Conservation (phyloP, 2,329 filamentous ascomycete species). For the Epichloe typhina region DNA sequence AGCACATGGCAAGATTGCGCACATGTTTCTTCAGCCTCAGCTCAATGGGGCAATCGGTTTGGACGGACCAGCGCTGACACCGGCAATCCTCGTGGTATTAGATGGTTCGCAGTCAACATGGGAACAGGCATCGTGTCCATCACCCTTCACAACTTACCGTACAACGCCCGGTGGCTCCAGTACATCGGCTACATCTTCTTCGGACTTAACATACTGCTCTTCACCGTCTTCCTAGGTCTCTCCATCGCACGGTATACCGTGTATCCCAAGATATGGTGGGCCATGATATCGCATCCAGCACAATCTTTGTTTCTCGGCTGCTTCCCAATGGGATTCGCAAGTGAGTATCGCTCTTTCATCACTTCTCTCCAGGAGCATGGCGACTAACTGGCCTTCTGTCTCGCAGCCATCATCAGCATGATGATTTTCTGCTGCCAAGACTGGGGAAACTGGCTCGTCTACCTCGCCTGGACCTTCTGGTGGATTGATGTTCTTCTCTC, state of each 20-base stretch:
- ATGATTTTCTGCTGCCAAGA: conserved; percentile 46
- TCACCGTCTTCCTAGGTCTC: conserved; percentile 37
- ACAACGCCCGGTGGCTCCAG: conserved; percentile 42
- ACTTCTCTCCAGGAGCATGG: background rate
- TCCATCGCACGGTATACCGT: conserved; percentile 47
- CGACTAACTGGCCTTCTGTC: background rate
- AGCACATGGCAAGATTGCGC: background rate
- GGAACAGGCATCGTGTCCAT: conserved; percentile 56
- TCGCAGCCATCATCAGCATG: conserved; percentile 46
- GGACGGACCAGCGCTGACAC: background rate
- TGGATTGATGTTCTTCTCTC: conserved; percentile 42
- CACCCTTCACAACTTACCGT: conserved; percentile 48
- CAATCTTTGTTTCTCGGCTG: conserved; percentile 58
- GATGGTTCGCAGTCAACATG: conserved; percentile 51
- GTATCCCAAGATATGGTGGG: conserved; percentile 52
- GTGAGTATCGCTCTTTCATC: conserved; percentile 12
- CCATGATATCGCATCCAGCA: conserved; percentile 52
- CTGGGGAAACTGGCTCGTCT: conserved; percentile 47
- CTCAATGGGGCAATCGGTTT: background rate
- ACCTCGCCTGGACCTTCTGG: conserved; percentile 44
- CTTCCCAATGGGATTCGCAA: conserved; percentile 56
- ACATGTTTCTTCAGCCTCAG: too few species aligned
- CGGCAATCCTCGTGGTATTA: conserved; percentile 7
- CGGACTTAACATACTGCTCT: conserved; percentile 44
- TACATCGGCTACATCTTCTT: conserved; percentile 50